Conservation (phyloP, 2,329 filamentous ascomycete species). For the Penicillium sp. region DNA sequence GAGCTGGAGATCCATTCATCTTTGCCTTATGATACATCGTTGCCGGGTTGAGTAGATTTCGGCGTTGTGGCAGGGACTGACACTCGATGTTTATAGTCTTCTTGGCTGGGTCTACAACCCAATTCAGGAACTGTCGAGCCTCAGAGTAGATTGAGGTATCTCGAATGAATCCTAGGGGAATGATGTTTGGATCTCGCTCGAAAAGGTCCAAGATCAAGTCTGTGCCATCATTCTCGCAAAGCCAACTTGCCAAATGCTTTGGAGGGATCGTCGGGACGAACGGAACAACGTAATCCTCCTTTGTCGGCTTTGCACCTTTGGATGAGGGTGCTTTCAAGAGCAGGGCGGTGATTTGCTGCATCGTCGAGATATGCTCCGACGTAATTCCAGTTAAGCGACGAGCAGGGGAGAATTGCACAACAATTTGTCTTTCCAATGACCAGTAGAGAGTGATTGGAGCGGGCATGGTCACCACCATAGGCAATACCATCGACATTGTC, state of each 20-base stretch:
- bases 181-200: constrained; percentile 3
- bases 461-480: constrained; percentile 19
- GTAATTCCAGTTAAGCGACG: constrained; percentile 11
- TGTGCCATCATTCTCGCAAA: constrained; percentile 22
- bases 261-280: constrained; percentile 30
- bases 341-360: constrained; percentile 38
- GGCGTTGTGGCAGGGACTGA: constrained; percentile 28
- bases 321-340: constrained; percentile 31
- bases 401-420: constrained; percentile 26
- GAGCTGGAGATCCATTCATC: constrained; percentile 6
- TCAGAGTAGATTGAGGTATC: constrained; percentile 29
- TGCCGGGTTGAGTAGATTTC: constrained; percentile 31
- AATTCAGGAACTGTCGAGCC: constrained; percentile 30
- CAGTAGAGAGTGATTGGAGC: constrained; percentile 33
- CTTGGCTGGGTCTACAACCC: constrained; percentile 20
- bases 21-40: constrained; percentile 7
- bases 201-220: constrained; percentile 29
- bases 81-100: constrained; percentile 31
- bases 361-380: constrained; percentile 26
- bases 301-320: neutral
- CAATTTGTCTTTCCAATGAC: constrained; percentile 29
- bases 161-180: constrained; percentile 30
- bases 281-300: constrained; percentile 31
- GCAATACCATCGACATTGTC: constrained; percentile 27
- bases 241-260: constrained; percentile 25